Base-by-base conservation (phyloP, 2,329 filamentous ascomycete genomes). In the Neofusicoccum umdonicola region DNA sequence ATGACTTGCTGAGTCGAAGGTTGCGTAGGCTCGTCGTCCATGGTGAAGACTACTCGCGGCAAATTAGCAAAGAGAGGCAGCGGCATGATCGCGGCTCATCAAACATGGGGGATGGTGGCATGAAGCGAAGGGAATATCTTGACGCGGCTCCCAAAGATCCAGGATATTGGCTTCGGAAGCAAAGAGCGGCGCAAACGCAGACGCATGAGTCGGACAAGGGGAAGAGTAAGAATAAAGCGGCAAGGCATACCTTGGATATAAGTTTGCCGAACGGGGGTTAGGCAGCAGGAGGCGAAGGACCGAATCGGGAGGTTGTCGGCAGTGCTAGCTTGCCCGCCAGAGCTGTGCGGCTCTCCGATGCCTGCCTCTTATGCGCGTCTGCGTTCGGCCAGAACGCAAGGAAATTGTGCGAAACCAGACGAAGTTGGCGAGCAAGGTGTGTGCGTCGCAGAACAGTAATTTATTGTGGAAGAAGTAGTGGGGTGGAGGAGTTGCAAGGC, bases 1-100 rank as follows among this genome's bases (percentile, higher is more conserved):
- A 93, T 81, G 71, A 90, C 87, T 74, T 87, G 88, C 75, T 96
- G 93, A 15, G 93, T 96, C 64, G 89, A 88, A 66, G 81, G 82
- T 68, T 87, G 85, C 9, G 85, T 87, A 19, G 78, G 78, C 66
- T 83, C 71, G 27, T 65, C 63, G n/a, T 65, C 63, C 56, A 60
- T 60, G 41, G 11, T 31, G 56, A 35, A 47, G 19, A 15, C 56
- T 60, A 37, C 42, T 37, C 56, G 42, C 42, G 15, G 44, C 4
- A 19, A 42, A 27, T 60, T 60, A 60, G 56, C 27, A 17, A 41
- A 9, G 19, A 27, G 42, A 35, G 17, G 15, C 27, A 22, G 37
- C 27, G 41, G 42, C 56, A 60, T 37, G 42, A 11, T 47, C 47
- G 42, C 42, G 44, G 27, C 15, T 17, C 2, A n/a, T 35, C 27